phyloP scores from a whole-genome alignment of 306 rosid genomes.

The Fagus sylvatica region DNA sequence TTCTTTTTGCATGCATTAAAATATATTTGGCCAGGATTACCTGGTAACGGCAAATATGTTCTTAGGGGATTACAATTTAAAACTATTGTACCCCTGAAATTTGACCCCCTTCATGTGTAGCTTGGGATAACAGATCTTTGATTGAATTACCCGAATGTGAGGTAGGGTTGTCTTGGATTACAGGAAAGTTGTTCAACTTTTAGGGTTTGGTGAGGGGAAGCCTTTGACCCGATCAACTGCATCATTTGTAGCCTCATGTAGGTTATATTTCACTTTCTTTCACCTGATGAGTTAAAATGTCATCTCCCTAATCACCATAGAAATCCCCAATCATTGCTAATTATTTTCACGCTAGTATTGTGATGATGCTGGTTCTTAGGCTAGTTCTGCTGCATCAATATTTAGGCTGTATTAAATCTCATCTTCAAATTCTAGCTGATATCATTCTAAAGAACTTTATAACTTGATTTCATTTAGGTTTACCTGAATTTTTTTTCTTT shows the following conservation, averaged over 20 bases:
- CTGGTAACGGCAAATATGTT: too few species aligned
- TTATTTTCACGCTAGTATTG: neutral
- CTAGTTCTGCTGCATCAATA: neutral
- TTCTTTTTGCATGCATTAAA: neutral
- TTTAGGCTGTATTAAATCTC: neutral
- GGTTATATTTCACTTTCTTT: neutral
- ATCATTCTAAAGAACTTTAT: neutral
- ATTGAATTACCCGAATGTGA: too few species aligned
- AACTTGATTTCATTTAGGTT: neutral
- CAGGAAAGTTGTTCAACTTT: neutral
- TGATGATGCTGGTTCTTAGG: neutral
- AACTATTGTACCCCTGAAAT: too few species aligned
- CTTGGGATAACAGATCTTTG: too few species aligned
- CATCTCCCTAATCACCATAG: neutral
- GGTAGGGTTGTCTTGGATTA: neutral
- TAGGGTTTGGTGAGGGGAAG: neutral
- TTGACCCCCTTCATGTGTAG: too few species aligned
- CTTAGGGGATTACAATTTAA: too few species aligned
- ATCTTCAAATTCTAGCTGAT: conserved; percentile 6
- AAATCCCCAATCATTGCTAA: neutral
- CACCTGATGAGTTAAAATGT: neutral
- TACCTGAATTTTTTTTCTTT: neutral
- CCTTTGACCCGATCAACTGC: neutral
- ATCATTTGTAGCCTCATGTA: neutral
- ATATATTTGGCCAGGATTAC: too few species aligned